Conservation (phyloP, 805 yeast genomes). For the Kuraishia cidri region DNA sequence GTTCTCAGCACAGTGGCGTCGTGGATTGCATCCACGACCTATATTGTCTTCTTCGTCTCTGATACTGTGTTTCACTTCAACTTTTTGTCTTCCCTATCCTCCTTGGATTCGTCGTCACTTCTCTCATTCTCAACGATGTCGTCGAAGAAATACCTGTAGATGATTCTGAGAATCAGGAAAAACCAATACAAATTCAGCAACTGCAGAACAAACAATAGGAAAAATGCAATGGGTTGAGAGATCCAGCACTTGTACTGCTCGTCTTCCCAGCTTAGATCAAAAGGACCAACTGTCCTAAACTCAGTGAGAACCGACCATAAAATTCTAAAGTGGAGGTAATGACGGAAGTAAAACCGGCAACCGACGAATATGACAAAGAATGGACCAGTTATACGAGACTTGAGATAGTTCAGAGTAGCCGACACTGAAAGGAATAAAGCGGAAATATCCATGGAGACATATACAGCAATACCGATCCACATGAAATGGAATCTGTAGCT, state of each 20-base stretch:
- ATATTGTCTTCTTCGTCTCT: no score
- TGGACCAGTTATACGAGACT: conserved; percentile 53
- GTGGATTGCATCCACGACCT: no score
- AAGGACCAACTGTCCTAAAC: conserved; percentile 79
- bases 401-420: conserved; percentile 80
- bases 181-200: conserved; percentile 86
- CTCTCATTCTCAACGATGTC: conserved; percentile 74
- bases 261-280: conserved; percentile 70
- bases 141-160: conserved; percentile 51
- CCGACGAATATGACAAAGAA: conserved; percentile 60
- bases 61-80: no score
- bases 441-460: conserved; percentile 92
- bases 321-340: conserved; percentile 71
- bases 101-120: no score
- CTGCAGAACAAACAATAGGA: conserved; percentile 71
- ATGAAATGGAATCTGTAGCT: conserved; percentile 94
- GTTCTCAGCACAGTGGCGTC: no score
- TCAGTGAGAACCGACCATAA: conserved; percentile 83
- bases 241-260: conserved; percentile 97
- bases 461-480: conserved; percentile 88
- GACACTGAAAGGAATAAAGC: conserved; percentile 83
- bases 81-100: conserved; percentile 13
- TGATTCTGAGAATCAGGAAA: conserved; percentile 68
- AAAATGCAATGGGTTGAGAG: conserved; percentile 83
- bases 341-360: conserved; percentile 87